phyloP scores from a whole-genome alignment of 2,329 filamentous ascomycete species.

The Fusarium pseudonygamai region DNA sequence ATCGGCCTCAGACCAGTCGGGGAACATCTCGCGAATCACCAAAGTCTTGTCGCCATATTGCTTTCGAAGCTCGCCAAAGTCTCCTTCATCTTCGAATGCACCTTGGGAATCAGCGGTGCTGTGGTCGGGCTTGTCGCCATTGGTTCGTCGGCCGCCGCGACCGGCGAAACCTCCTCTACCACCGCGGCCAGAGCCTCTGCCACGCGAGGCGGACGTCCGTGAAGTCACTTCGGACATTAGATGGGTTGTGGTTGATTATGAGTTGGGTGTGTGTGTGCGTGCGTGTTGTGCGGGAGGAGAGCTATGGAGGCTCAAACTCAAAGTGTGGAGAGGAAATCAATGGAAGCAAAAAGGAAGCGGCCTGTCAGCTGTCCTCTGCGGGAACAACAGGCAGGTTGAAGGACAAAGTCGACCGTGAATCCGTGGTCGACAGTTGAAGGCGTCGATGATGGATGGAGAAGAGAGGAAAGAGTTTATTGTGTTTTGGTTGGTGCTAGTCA shows the following conservation, averaged over 20 bases:
- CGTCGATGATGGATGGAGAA: constrained; percentile 42
- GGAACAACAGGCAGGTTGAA: constrained; percentile 46
- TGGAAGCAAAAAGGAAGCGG: constrained; percentile 37
- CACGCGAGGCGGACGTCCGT: constrained; percentile 83
- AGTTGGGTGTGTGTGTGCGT: constrained; percentile 39
- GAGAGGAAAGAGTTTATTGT: constrained; percentile 28
- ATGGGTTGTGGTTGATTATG: constrained; percentile 53
- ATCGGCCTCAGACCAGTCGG: constrained; percentile 95
- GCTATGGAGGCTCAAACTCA: constrained; percentile 42
- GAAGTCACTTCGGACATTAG: constrained; percentile 95
- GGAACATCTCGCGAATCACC: constrained; percentile 91
- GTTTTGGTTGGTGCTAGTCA: constrained; percentile 41
- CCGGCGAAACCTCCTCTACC: constrained; percentile 80
- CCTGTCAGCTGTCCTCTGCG: constrained; percentile 54
- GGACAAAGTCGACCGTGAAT: constrained; percentile 45
- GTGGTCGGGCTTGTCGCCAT: constrained; percentile 72
- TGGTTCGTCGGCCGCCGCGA: constrained; percentile 77
- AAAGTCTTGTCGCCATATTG: constrained; percentile 82
- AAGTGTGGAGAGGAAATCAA: constrained; percentile 45
- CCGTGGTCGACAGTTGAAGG: constrained; percentile 44
- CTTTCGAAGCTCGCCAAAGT: constrained; percentile 92
- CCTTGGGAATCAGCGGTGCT: constrained; percentile 68
- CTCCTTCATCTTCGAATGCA: constrained; percentile 81
- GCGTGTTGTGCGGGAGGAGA: constrained; percentile 40
- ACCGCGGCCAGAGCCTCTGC: constrained; percentile 89